phyloP scores from a whole-genome alignment of 305 asterid species.

The Solanum chacoense region DNA sequence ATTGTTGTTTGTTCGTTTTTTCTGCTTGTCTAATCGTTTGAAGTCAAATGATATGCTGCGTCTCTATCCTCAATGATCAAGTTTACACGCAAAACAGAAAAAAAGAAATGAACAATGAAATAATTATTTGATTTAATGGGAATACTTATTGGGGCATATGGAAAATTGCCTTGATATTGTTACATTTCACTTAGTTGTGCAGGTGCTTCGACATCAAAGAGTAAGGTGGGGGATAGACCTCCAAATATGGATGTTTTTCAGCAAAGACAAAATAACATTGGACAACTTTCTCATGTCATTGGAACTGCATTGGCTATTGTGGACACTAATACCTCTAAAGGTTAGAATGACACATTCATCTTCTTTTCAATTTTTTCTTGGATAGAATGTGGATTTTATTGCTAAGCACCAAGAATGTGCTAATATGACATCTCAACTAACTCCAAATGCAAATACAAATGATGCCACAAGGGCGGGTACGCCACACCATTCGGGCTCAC shows the following conservation, averaged over 20 bases:
- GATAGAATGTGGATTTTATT: not conserved
- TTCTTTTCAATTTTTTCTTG: not conserved
- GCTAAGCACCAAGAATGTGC: not conserved
- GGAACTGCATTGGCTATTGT: constrained; percentile 9
- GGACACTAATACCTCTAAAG: constrained; percentile 24
- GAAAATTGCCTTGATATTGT: not conserved
- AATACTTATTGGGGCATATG: not conserved
- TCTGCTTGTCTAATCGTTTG: not conserved
- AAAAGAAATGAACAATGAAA: not conserved
- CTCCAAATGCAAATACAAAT: too few species aligned
- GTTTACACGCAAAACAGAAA: not conserved
- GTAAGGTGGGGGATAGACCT: constrained; percentile 11
- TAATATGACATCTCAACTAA: not conserved
- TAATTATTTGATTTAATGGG: not conserved
- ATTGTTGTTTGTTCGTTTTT: not conserved
- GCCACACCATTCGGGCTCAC: too few species aligned
- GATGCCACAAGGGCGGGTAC: too few species aligned
- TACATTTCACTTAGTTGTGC: not conserved
- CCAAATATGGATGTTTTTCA: constrained; percentile 13
- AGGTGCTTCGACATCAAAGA: constrained; percentile 18
- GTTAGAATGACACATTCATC: constrained; percentile 11
- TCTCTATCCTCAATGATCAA: not conserved
- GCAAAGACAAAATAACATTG: constrained; percentile 19
- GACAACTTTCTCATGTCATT: constrained; percentile 13
- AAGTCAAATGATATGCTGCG: not conserved